Percentiles rank a stretch among this genome's conserved stretches.
Evolutionary conservation across 805 yeast genomes (phyloP).

Genomic region (Sungouiella blattae): DNA sequence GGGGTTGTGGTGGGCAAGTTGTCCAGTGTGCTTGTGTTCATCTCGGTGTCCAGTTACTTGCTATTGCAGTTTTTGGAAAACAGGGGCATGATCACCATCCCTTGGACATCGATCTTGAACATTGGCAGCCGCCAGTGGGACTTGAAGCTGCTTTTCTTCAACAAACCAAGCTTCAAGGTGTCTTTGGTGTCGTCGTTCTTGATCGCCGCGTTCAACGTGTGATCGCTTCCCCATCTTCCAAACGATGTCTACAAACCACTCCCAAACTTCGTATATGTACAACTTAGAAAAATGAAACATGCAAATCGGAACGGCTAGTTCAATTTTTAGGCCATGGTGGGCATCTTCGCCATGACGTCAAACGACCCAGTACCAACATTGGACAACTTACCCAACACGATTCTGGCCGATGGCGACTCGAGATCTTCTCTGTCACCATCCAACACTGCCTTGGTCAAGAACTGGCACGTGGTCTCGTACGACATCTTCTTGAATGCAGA

Average conservation of each 20-base stretch:
- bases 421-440: constrained; percentile 86
- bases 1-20: constrained; percentile 64
- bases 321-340: constrained; percentile 11
- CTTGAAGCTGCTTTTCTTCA: constrained; percentile 48
- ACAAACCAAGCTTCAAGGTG: constrained; percentile 59
- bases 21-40: constrained; percentile 48
- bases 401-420: constrained; percentile 88
- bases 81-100: constrained; percentile 49
- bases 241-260: no score
- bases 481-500: constrained; percentile 99
- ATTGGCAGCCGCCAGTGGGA: constrained; percentile 39
- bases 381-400: constrained; percentile 87
- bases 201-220: constrained; percentile 56
- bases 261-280: no score
- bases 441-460: constrained; percentile 92
- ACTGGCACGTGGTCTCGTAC: constrained; percentile 96
- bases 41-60: constrained; percentile 42
- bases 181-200: constrained; percentile 53
- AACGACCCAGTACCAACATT: constrained; percentile 96
- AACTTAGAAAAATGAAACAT: neutral
- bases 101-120: constrained; percentile 35
- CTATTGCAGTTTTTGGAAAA: constrained; percentile 53
- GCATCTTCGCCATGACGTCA: constrained; percentile 63
- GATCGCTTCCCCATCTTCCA: neutral
- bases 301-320: neutral